These are phyloP conservation scores for Mayamaea pseudoterrestris DNA, from an alignment of 108 stramenopile species.

Conservation along the genomic window DNA sequence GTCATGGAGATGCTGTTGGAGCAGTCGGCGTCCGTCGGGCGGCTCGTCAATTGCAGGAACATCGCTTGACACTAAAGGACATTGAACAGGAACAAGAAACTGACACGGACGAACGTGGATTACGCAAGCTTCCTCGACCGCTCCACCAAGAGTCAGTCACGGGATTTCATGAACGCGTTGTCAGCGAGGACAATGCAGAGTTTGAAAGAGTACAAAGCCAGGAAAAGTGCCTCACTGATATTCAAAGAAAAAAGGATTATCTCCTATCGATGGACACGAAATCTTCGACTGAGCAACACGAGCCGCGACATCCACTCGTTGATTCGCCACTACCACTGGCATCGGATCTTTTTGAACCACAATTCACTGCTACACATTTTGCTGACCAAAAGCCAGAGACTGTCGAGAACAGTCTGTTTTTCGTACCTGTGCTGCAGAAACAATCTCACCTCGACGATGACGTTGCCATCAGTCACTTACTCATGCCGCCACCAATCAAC, in stretches of 20 bases:
- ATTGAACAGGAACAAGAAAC: constrained; percentile 16
- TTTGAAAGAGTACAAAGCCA: constrained; percentile 48
- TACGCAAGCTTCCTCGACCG: constrained; percentile 31
- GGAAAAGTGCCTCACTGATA: constrained; percentile 12
- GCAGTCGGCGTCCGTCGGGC: constrained; percentile 58
- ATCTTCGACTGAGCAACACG: constrained; percentile 27
- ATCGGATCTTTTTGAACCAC: constrained; percentile 20
- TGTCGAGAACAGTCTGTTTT: too few relatives aligned
- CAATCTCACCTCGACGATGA: too few relatives aligned
- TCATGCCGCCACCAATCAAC: constrained; percentile 2
- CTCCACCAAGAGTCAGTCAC: constrained; percentile 50
- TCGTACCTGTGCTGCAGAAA: too few relatives aligned
- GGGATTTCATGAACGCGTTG: constrained; percentile 66
- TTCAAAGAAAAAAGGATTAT: background rate
- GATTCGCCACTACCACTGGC: constrained; percentile 11
- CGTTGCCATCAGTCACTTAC: too few relatives aligned
- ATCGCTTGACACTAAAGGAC: constrained; percentile 28
- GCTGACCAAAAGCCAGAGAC: constrained; percentile 4
- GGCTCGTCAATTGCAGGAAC: constrained; percentile 28
- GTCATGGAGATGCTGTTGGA: constrained; percentile 37
- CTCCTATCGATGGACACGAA: constrained; percentile 1
- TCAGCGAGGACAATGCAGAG: constrained; percentile 74
- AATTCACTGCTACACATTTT: constrained; percentile 14
- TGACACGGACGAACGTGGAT: background rate
- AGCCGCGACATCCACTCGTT: background rate